phyloP scores from a whole-genome alignment of 1,139 yeast genomes.

The Magnusiomyces tetraspermus region DNA sequence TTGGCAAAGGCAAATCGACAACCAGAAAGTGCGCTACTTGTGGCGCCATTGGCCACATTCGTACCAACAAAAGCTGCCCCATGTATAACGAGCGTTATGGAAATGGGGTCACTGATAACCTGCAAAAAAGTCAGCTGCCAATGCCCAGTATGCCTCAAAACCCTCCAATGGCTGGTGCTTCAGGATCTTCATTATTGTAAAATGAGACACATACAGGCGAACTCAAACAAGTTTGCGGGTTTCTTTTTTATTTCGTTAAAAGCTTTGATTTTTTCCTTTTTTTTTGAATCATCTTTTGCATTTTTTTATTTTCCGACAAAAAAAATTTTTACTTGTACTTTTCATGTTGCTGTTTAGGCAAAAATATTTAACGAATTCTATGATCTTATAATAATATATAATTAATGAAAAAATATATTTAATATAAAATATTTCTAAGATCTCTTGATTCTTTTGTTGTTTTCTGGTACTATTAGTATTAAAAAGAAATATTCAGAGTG shows the following conservation, averaged over 20 bases:
- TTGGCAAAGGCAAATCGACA: conserved; percentile 47
- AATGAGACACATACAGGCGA: too few species aligned
- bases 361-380: too few species aligned
- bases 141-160: conserved; percentile 3
- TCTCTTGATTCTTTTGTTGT: too few species aligned
- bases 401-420: too few species aligned
- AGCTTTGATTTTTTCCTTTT: background rate
- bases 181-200: conserved; percentile 5
- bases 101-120: conserved; percentile 16
- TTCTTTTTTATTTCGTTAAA: background rate
- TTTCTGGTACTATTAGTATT: too few species aligned
- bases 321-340: too few species aligned
- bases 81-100: conserved; percentile 45
- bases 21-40: conserved; percentile 87
- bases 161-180: conserved; percentile 4
- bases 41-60: conserved; percentile 90
- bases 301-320: too few species aligned
- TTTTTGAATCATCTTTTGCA: too few species aligned
- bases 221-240: background rate
- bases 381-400: too few species aligned
- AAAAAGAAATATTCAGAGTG: too few species aligned
- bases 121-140: background rate
- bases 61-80: conserved; percentile 88
- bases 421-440: too few species aligned
- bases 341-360: too few species aligned